Conservation (phyloP, 805 yeast genomes). For the Starmera quercuum region DNA sequence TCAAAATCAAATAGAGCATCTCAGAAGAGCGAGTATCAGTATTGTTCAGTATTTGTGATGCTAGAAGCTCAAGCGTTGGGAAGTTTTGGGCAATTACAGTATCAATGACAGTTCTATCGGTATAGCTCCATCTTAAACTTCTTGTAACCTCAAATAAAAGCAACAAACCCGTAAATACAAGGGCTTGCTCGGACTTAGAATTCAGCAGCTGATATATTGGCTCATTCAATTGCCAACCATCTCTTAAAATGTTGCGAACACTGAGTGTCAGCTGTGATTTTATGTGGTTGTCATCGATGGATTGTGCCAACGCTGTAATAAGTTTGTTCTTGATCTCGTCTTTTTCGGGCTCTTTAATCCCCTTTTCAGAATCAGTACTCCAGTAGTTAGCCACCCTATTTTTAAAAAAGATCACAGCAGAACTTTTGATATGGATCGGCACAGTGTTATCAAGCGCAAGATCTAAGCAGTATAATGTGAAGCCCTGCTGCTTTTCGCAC, state of each 20-base stretch:
- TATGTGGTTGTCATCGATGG: constrained; percentile 32
- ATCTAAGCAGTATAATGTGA: constrained; percentile 45
- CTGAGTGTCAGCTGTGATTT: constrained; percentile 53
- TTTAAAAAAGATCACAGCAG: constrained; percentile 64
- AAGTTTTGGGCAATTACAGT: constrained; percentile 38
- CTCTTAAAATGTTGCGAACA: constrained; percentile 42
- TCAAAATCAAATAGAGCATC: constrained; percentile 54
- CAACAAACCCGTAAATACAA: constrained; percentile 46
- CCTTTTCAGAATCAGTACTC: constrained; percentile 27
- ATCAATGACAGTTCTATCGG: constrained; percentile 42
- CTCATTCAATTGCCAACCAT: constrained; percentile 29
- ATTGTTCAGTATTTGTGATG: constrained; percentile 28
- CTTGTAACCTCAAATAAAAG: constrained; percentile 48
- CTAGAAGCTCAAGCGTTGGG: constrained; percentile 50
- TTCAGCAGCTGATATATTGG: constrained; percentile 27
- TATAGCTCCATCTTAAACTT: constrained; percentile 48
- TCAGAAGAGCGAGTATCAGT: constrained; percentile 29
- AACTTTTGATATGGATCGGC: constrained; percentile 39
- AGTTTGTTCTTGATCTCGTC: constrained; percentile 47
- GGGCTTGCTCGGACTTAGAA: constrained; percentile 26
- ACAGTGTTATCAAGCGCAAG: constrained; percentile 37
- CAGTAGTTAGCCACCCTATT: constrained; percentile 52
- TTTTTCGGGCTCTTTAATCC: constrained; percentile 39
- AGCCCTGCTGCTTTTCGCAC: constrained; percentile 50
- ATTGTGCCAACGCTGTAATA: constrained; percentile 40